Percentiles rank a stretch among this genome's conserved stretches.
Conservation (phyloP, 2,329 filamentous ascomycete genomes). For the Neobulgaria alba region DNA sequence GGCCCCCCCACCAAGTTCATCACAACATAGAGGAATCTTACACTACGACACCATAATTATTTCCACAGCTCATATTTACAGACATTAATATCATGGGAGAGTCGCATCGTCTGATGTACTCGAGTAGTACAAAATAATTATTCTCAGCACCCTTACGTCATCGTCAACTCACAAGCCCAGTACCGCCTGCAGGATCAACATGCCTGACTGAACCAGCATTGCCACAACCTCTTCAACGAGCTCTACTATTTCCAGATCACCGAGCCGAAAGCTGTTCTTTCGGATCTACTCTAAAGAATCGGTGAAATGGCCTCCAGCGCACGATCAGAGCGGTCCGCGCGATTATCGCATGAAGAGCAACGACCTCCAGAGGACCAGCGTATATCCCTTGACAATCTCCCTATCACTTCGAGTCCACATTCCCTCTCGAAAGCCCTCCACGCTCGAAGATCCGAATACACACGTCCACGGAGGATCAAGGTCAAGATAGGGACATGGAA, state of each 20-base stretch:
- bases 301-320: not conserved
- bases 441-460: slow-evolving; percentile 71
- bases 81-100: not conserved
- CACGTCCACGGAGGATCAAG: slow-evolving; percentile 61
- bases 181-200: not conserved
- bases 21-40: no score
- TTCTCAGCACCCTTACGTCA: not conserved
- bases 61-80: no score
- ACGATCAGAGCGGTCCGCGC: no score
- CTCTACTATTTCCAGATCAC: not conserved
- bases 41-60: no score
- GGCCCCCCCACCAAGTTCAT: no score
- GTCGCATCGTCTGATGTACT: not conserved
- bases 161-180: not conserved
- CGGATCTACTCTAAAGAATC: no score
- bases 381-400: not conserved
- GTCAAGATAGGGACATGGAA: slow-evolving; percentile 97
- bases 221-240: not conserved
- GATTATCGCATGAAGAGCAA: not conserved
- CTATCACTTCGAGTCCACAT: slow-evolving; percentile 36
- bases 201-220: not conserved
- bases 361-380: not conserved
- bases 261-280: no score
- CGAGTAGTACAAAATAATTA: not conserved
- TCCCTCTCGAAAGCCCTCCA: slow-evolving; percentile 59